Conservation (phyloP, 768 basidiomycete genomes). For the Trametes punicea region DNA sequence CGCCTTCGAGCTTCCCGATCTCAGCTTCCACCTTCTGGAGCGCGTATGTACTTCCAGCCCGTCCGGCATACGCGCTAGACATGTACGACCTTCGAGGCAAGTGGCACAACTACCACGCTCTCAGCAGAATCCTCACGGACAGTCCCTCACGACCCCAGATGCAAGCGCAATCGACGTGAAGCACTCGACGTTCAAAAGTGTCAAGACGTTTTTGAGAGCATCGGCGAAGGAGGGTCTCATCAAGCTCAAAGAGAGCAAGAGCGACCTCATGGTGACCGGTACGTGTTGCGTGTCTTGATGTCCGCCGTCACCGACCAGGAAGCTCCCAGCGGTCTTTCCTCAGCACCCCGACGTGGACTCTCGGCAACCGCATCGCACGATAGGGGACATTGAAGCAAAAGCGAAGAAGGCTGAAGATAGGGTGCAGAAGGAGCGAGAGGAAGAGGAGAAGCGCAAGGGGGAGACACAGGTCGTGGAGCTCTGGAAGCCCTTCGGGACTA, state of each 20-base stretch:
- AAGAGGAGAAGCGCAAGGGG: constrained; percentile 38
- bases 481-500: constrained; percentile 70
- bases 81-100: constrained; percentile 19
- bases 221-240: constrained; percentile 73
- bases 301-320: too few relatives aligned
- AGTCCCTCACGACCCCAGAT: constrained; percentile 24
- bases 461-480: constrained; percentile 63
- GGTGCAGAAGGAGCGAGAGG: constrained; percentile 49
- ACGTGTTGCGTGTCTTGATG: neutral
- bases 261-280: constrained; percentile 46
- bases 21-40: constrained; percentile 75
- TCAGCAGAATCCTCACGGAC: too few relatives aligned
- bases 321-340: constrained; percentile 44
- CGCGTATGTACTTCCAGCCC: constrained; percentile 69
- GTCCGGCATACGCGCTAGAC: constrained; percentile 59
- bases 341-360: constrained; percentile 53
- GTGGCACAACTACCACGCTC: constrained; percentile 26
- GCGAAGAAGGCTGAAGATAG: constrained; percentile 56
- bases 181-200: constrained; percentile 75
- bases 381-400: constrained; percentile 63
- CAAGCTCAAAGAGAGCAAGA: constrained; percentile 59
- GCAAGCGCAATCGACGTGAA: constrained; percentile 63
- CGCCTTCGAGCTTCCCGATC: constrained; percentile 65
- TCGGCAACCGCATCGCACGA: constrained; percentile 53
- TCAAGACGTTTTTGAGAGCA: constrained; percentile 75